These are phyloP conservation scores for Rhizophagus sp. DNA, from an alignment of 192 early-diverging fungal species.

Conservation along the genomic window DNA sequence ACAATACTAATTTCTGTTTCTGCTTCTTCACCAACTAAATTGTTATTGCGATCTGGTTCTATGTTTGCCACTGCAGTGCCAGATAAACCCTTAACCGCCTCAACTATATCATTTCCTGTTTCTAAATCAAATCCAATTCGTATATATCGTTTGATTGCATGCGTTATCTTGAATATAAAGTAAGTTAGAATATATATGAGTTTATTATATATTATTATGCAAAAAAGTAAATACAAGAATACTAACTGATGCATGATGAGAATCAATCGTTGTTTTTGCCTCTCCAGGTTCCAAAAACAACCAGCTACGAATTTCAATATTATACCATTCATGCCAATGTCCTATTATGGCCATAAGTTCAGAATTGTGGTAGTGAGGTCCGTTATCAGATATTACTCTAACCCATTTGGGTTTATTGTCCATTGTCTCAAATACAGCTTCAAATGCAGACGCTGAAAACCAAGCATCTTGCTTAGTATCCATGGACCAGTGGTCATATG, in stretches of 20 bases:
- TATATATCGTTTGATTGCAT: background rate
- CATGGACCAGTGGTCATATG: background rate
- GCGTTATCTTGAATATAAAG: background rate
- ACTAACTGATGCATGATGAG: background rate
- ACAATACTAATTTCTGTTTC: too few species aligned
- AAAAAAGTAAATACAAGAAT: background rate
- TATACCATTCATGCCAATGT: constrained; percentile 13
- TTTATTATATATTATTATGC: too few species aligned
- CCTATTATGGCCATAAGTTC: constrained; percentile 5
- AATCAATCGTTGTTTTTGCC: too few species aligned
- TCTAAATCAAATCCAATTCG: background rate
- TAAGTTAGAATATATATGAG: background rate
- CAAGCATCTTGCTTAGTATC: constrained; percentile 1
- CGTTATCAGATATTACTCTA: too few species aligned
- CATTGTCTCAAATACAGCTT: constrained; percentile 7
- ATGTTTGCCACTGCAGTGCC: background rate
- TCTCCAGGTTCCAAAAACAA: too few species aligned
- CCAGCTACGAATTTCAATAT: too few species aligned
- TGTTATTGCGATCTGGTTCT: background rate
- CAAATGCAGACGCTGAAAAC: background rate
- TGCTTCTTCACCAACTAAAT: background rate
- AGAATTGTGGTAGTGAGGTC: too few species aligned
- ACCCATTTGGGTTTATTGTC: too few species aligned
- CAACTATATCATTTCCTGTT: too few species aligned
- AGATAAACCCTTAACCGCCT: background rate